Base-by-base conservation (phyloP, 176 grass and related monocot genomes). In the Typha latifolia region DNA sequence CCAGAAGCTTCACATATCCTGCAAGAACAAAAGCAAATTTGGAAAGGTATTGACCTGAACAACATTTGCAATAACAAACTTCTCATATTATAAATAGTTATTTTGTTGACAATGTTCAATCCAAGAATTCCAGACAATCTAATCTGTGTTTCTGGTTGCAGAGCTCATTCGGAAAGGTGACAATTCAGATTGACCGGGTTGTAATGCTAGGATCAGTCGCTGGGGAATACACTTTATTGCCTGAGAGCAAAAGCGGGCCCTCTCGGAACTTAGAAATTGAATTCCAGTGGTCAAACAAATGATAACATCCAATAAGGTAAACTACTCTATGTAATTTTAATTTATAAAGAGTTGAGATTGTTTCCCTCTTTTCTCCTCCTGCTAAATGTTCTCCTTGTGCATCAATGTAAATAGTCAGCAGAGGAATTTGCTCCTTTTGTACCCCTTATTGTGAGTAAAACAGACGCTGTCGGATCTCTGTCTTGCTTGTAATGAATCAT, bases 241-340 rank as follows among this genome's bases (percentile, higher is more conserved):
- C 95, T 0, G 89, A 90, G 80, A 99, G 95, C 82, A 99, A 99
- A 83, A 94, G 89, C 4, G 95, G 95, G 11, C 78, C 86, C 10
- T 78, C 90, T 68, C 85, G 95, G 68, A 87, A 94, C 79, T 81
- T 99, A 66, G 95, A 99, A 81, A 99, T 99, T 13, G 95, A 99
- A 63, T 99, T 99, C 71, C 95, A 99, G 29, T 99, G 95, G 95
- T 99, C 95, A 24, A 99, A 99, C 81, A 99, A 99, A 87, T 99
- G 75, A 77, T 43, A 66, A 37, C 62, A 68, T 72, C 56, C 66
- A 77, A 61, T 67, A 16, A 72, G 14, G 64, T 78, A 78, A 29
- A 79, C 50, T 48, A 20, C 16, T 68, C 29, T 77, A 52, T 49
- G n/a, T 82, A 89, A 71, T 73, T 85, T 48, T 72, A 50, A 67